Base-by-base conservation (phyloP, 805 yeast species). In the Starmerella powellii region DNA sequence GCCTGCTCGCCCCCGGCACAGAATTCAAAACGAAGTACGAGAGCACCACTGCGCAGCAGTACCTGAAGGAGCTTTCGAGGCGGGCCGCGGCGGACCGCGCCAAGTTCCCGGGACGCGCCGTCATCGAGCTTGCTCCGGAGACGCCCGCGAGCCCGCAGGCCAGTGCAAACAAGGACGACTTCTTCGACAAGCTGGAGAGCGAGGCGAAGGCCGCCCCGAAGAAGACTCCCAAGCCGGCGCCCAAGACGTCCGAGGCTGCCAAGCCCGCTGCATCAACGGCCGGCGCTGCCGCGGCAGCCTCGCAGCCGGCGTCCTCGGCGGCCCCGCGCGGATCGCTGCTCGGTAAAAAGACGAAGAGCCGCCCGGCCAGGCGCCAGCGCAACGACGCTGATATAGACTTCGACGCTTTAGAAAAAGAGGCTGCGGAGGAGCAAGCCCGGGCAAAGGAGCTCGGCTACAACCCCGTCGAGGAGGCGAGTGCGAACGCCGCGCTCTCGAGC, bases 131-230 rank as follows among this genome's bases (percentile, higher is more conserved):
- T 19, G 21, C 21, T 30, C 19, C 27, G 3, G 45, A 17, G 11
- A 49, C 52, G 20, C n/a, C 49, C 15, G 45, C 48, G 17, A 33
- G 46, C 28, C 48, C 42, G 37, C 36, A 53, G 26, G 45, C 53
- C 17, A 57, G 54, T 8, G 21, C 52, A 19, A 37, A 49, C 20
- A 57, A 65, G 20, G 95, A 86, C 61, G 95, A 85, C 62, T 91
- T 91, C 61, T 91, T 91, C 64, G 73, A 91, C 41, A 79, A 76
- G 58, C 87, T 95, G 91, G 84, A 83, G 44, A 84, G 44, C 17
- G 41, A 52, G 27, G 30, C 56, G 20, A 28, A 52, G 28, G 44
- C 56, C 33, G 41, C 57, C 11, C 37, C 54, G 16, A 28, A 41
- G 15, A 15, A 28, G 17, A 34, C 46, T 15, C 40, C 43, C 17